Conservation (phyloP, 306 rosid species). For the Quercus ilex region DNA sequence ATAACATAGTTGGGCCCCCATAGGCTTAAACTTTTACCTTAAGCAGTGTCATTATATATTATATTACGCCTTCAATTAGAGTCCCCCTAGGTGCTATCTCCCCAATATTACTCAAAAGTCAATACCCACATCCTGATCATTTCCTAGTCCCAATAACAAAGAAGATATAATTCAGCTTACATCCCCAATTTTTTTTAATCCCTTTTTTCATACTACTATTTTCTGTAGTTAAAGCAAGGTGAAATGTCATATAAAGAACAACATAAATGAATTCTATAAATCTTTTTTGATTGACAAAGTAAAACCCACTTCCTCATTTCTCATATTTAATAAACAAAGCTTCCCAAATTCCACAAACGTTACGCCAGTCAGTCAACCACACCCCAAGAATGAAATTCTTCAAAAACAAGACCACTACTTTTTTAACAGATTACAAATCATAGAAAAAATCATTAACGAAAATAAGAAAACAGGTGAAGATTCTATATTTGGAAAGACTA, state of each 20-base stretch:
- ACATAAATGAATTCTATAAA: neutral
- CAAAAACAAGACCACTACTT: neutral
- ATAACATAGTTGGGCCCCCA: too few species aligned
- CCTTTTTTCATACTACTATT: neutral
- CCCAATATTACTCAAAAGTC: too few species aligned
- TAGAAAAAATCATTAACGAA: constrained; percentile 20
- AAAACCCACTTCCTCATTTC: neutral
- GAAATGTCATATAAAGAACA: neutral
- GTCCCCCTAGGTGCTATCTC: too few species aligned
- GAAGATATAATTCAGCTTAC: neutral
- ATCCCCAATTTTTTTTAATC: neutral
- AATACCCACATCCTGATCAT: neutral
- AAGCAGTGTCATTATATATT: too few species aligned
- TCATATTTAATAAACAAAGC: constrained; percentile 7
- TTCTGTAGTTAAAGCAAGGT: neutral
- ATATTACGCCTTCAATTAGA: too few species aligned
- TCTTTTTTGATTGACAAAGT: neutral
- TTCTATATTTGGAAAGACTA: neutral
- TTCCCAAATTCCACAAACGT: constrained; percentile 7
- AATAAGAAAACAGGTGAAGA: constrained; percentile 4
- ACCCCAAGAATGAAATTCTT: neutral
- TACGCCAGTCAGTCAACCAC: constrained; percentile 8
- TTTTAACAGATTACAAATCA: neutral
- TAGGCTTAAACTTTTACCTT: too few species aligned
- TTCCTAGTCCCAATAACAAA: neutral